Percentiles rank a stretch among this genome's conserved stretches.
phyloP scores from a whole-genome alignment of 805 yeast species.

The Pichia exigua region DNA sequence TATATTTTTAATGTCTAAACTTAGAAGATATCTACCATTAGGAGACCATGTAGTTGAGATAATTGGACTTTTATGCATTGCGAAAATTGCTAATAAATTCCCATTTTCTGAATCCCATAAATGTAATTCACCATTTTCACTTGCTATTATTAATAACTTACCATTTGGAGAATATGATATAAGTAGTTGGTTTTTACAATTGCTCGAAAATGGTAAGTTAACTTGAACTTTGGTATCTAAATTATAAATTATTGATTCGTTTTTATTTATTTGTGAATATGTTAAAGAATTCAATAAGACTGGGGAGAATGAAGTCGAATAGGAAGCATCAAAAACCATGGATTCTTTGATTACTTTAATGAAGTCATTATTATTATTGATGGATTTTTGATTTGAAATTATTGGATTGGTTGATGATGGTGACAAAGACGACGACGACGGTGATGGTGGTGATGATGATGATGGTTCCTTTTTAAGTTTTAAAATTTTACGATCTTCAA shows the following conservation, averaged over 20 bases:
- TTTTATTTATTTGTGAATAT: constrained; percentile 37
- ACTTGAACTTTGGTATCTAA: constrained; percentile 13
- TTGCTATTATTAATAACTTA: constrained; percentile 50
- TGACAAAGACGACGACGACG: no score
- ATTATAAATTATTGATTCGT: constrained; percentile 21
- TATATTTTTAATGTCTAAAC: constrained; percentile 50
- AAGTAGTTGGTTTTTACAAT: constrained; percentile 27
- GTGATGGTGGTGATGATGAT: no score
- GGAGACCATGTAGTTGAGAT: constrained; percentile 53
- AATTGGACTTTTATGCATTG: constrained; percentile 48
- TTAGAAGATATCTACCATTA: constrained; percentile 43
- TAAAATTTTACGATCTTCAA: background rate
- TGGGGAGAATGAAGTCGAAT: constrained; percentile 54
- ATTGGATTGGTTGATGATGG: background rate
- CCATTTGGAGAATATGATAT: constrained; percentile 63
- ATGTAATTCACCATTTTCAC: constrained; percentile 64
- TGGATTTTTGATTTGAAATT: background rate
- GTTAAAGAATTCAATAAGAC: constrained; percentile 37
- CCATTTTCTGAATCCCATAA: constrained; percentile 70
- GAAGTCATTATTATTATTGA: constrained; percentile 14
- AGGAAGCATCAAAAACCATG: constrained; percentile 35
- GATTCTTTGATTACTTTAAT: constrained; percentile 34
- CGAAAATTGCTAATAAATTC: constrained; percentile 46
- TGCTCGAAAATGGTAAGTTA: constrained; percentile 18
- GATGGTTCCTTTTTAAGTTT: background rate